These are phyloP conservation scores for Hyphodiscus sp. DNA, from an alignment of 2,329 filamentous ascomycete genomes.

Conservation along the genomic window DNA sequence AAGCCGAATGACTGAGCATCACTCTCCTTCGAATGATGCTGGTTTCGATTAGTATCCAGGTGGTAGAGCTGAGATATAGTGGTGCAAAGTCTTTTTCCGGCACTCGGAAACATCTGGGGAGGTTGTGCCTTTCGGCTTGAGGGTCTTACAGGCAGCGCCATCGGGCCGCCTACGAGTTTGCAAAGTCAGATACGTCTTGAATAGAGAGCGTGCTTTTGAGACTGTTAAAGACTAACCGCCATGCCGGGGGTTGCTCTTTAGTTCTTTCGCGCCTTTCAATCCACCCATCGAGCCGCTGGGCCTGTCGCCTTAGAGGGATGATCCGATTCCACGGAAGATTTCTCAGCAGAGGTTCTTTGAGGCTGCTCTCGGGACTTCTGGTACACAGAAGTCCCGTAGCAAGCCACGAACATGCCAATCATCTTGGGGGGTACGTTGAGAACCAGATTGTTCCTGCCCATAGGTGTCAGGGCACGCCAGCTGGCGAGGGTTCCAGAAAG, in stretches of 20 bases:
- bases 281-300: constrained; percentile 4
- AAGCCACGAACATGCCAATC: constrained; percentile 6
- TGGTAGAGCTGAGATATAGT: no score
- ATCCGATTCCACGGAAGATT: constrained; percentile 6
- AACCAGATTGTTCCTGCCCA: constrained; percentile 8
- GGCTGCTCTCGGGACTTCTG: constrained; percentile 6
- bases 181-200: constrained; percentile 11
- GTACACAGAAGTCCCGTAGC: constrained; percentile 6
- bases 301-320: constrained; percentile 5
- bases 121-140: constrained; percentile 3
- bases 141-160: constrained; percentile 7
- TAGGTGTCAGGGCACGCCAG: constrained; percentile 8
- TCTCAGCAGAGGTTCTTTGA: constrained; percentile 6
- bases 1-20: no score
- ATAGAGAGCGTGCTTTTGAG: constrained; percentile 9
- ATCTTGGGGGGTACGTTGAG: constrained; percentile 8
- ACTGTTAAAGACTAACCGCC: constrained; percentile 3
- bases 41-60: no score
- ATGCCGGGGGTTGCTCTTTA: constrained; percentile 6
- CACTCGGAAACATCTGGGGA: no score
- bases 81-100: no score
- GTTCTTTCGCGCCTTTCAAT: constrained; percentile 6
- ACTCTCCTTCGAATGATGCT: no score
- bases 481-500: constrained; percentile 5
- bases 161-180: constrained; percentile 11